Base-by-base conservation (phyloP, 805 yeast genomes). In the Monosporozyma aquatica region DNA sequence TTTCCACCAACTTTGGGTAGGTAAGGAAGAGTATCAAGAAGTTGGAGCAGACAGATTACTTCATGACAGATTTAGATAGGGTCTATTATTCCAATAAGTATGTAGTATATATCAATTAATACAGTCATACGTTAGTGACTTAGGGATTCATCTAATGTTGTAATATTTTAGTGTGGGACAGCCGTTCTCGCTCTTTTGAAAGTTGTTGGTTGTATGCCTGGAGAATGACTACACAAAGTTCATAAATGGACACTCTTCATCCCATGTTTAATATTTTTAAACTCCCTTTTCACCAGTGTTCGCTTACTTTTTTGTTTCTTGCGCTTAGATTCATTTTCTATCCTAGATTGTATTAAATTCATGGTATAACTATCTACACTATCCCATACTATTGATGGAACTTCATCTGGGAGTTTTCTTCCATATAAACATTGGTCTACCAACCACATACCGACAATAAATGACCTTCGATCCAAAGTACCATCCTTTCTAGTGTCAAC, bases 401-500 rank as follows among this genome's bases (percentile, higher is more conserved):
- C 75, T 29, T 63, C 63, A 45, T 75, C 71, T 0, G 98, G 97
- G 38, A 92, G 65, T 59, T 92, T 92, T 30, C 95, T 70, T 0
- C 98, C 98, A 58, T 90, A 92, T 11, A 92, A 68, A 57, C 96
- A 85, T 63, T 92, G 98, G 61, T 92, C 99, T 2, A 92, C 89
- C 4, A 89, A 64, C 98, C 98, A 92, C 83, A 85, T 89, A 0
- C 98, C 98, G n/a, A 89, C 90, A 25, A 90, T 66, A 54, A 92
- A 92, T 48, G 89, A 90, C 28, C 78, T 80, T 47, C 85, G 75
- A 50, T 80, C 82, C 42, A 92, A 66, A 1, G 84, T 75, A 0
- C 95, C 95, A 58, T 83, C 92, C 37, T 67, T 61, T 50, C 78
- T 60, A 43, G 64, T 71, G 56, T 75, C 86, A 5, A 89, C 90